phyloP scores from a whole-genome alignment of 2,329 filamentous ascomycete species.

The Ophiostoma ulmi region DNA sequence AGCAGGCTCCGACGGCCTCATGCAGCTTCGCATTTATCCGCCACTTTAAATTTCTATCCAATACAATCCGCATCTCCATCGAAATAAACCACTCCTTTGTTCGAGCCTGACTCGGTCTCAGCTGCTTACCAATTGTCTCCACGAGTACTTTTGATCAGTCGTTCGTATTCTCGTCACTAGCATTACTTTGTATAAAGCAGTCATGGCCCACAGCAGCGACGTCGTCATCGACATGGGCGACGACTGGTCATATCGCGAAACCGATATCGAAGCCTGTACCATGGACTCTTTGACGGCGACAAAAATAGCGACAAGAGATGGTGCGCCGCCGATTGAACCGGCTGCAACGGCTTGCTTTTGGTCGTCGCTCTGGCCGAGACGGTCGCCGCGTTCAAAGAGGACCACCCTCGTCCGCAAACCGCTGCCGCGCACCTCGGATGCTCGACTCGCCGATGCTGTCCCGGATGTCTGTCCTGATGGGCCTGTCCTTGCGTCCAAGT shows the following conservation, averaged over 20 bases:
- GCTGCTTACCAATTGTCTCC: neutral
- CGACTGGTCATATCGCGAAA: neutral
- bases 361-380: neutral
- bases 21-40: neutral
- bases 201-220: constrained; percentile 6
- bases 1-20: neutral
- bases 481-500: constrained; percentile 8
- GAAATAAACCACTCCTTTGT: neutral
- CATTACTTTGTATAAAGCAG: neutral
- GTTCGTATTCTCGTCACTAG: neutral
- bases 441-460: constrained; percentile 36
- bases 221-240: constrained; percentile 17
- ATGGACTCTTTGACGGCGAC: neutral
- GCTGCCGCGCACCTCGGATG: constrained; percentile 36
- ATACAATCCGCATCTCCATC: neutral
- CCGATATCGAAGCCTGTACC: neutral
- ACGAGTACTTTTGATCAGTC: constrained; percentile 1
- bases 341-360: neutral
- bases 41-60: neutral
- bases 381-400: neutral
- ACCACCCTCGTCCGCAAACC: neutral
- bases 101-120: neutral
- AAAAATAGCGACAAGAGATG: neutral
- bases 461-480: constrained; percentile 24
- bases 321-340: neutral